Conservation (phyloP, 768 basidiomycete species). For the Crucibulum laeve region DNA sequence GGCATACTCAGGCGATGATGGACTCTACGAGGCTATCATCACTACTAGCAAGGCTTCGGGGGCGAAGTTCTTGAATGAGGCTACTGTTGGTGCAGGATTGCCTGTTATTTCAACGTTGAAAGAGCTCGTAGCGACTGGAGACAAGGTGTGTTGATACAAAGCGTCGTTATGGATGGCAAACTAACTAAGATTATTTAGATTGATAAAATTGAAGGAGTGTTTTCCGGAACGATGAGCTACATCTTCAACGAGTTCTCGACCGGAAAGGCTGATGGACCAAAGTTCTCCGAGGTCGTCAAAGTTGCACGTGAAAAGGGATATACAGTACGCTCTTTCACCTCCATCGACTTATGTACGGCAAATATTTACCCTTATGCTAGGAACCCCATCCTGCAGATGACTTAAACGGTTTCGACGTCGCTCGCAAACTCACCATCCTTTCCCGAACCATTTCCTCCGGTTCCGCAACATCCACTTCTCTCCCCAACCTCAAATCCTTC, state of each 20-base stretch:
- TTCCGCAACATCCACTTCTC: slow-evolving; percentile 25
- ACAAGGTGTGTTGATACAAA: slow-evolving; percentile 53
- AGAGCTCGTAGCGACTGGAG: slow-evolving; percentile 89
- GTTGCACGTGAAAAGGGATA: slow-evolving; percentile 90
- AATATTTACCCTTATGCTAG: slow-evolving; percentile 30
- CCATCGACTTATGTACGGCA: background rate
- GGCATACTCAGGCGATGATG: slow-evolving; percentile 73
- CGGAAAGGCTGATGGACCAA: slow-evolving; percentile 59
- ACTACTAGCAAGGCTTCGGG: slow-evolving; percentile 52
- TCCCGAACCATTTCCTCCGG: slow-evolving; percentile 66
- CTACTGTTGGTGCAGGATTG: slow-evolving; percentile 94
- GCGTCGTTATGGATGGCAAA: background rate
- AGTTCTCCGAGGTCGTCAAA: slow-evolving; percentile 87
- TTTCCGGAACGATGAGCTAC: slow-evolving; percentile 97
- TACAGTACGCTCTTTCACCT: slow-evolving; percentile 52
- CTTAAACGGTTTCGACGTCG: slow-evolving; percentile 94
- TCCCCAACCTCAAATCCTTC: slow-evolving; percentile 71
- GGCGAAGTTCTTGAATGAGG: slow-evolving; percentile 76
- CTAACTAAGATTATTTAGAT: slow-evolving; percentile 36
- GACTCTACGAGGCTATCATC: slow-evolving; percentile 67
- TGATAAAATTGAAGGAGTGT: slow-evolving; percentile 92
- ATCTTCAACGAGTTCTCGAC: slow-evolving; percentile 97
- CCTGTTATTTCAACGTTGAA: slow-evolving; percentile 90
- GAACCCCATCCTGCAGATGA: slow-evolving; percentile 98
- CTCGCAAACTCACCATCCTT: slow-evolving; percentile 94